Base-by-base conservation (phyloP, 2,329 filamentous ascomycete species). In the Stagonosporopsis rhizophila region DNA sequence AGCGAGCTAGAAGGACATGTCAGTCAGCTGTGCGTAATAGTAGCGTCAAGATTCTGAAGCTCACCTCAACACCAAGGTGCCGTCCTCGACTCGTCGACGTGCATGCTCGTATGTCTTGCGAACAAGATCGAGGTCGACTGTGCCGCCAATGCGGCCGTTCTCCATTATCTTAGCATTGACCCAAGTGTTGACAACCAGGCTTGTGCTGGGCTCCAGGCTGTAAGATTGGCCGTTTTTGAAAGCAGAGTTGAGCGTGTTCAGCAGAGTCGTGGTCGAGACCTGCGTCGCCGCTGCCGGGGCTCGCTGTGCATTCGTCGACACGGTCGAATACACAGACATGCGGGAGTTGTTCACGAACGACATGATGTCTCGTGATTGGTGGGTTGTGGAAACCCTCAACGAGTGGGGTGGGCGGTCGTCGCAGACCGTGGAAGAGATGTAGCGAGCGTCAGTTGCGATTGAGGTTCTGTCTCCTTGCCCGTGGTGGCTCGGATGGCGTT, bases 71-170 rank as follows among this genome's bases (percentile, higher is more conserved):
- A 98, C 83, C 61, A 99, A 90, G 73, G 93, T 97, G 15, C 92
- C 93, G 79, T 99, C 95, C 76, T 99, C 95, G 38, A 95, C 95
- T 79, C 95, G 87, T 60, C 95, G 87, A 65, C 94, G 86, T 53
- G 95, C 94, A 81, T 99, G 95, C 79, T 99, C 95, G 94, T 95
- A 99, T 2, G 93, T 92, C 73, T 91, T 87, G 48, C 86, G 82
- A 15, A 91, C 90, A 46, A 99, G 79, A 20, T 89, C 85, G 38
- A 85, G 79, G 77, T 99, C 95, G 38, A 98, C 86, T 7, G 90
- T 92, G 50, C 90, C 91, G 47, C 90, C 91, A 42, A 82, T 81
- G 52, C 85, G 83, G 34, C 89, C 90, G 68, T 92, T 86, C 35
- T 88, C 86, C 22, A 85, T 80, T 64, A 90, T 90, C 25, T 86